phyloP scores from a whole-genome alignment of 208 protist genomes.

The Strigomonas culicis region DNA sequence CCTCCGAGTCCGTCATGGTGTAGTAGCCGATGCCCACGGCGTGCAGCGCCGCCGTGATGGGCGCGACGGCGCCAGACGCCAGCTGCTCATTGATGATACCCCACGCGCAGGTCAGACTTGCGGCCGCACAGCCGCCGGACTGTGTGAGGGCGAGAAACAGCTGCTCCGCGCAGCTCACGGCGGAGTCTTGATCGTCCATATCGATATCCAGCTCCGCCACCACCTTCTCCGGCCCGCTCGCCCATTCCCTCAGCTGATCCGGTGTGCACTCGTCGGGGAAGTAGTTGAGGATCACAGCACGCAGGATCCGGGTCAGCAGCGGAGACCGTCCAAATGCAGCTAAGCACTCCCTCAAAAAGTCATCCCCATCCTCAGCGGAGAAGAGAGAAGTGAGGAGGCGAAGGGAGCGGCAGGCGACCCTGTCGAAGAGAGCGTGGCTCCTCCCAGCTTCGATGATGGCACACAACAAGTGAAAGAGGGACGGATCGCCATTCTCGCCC shows the following conservation, averaged over 20 bases:
- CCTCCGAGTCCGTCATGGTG: slow-evolving; percentile 46
- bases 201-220: slow-evolving; percentile 49
- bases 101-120: slow-evolving; percentile 40
- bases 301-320: slow-evolving; percentile 29
- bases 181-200: slow-evolving; percentile 45
- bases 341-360: slow-evolving; percentile 28
- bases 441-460: background rate
- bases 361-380: slow-evolving; percentile 47
- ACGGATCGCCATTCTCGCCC: background rate
- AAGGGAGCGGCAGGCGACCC: slow-evolving; percentile 59
- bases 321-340: slow-evolving; percentile 12
- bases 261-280: slow-evolving; percentile 46
- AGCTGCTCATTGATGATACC: slow-evolving; percentile 50
- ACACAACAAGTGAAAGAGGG: slow-evolving; percentile 6
- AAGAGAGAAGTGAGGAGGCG: slow-evolving; percentile 37
- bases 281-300: slow-evolving; percentile 33
- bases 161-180: slow-evolving; percentile 51
- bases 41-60: slow-evolving; percentile 73
- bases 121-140: slow-evolving; percentile 30
- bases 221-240: slow-evolving; percentile 35
- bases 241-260: slow-evolving; percentile 40
- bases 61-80: slow-evolving; percentile 18
- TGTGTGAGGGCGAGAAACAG: slow-evolving; percentile 73
- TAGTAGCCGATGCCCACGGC: slow-evolving; percentile 83
- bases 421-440: slow-evolving; percentile 38